Evolutionary conservation across 192 early-diverging fungal genomes (phyloP).

Genomic region (Lobosporangium transversale): DNA sequence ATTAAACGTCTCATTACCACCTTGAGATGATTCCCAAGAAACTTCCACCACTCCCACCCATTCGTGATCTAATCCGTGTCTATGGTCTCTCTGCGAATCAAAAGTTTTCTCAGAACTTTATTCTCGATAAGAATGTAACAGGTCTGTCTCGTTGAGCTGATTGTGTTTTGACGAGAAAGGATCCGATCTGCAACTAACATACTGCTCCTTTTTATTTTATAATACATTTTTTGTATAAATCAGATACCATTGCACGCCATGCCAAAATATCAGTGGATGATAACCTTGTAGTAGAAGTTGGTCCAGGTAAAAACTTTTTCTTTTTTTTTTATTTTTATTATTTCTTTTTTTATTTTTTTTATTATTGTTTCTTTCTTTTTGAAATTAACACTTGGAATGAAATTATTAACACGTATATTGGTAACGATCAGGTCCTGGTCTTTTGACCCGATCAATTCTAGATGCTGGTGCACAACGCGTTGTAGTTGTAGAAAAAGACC

Average conservation of each 20-base stretch:
- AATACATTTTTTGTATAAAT: background rate
- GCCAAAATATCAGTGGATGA: conserved; percentile 67
- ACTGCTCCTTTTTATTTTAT: background rate
- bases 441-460: conserved; percentile 81
- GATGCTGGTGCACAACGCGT: conserved; percentile 70
- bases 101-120: conserved; percentile 85
- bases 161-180: background rate
- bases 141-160: conserved; percentile 35
- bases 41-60: conserved; percentile 71
- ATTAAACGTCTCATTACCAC: too few species aligned
- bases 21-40: conserved; percentile 31
- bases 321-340: background rate
- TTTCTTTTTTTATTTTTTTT: too few species aligned
- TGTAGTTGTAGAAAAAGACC: conserved; percentile 79
- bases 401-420: background rate
- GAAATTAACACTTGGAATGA: background rate
- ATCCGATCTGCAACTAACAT: background rate
- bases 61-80: conserved; percentile 76
- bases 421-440: conserved; percentile 67
- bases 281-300: conserved; percentile 78
- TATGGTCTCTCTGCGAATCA: conserved; percentile 78
- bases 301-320: conserved; percentile 60
- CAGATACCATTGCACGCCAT: conserved; percentile 73
- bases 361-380: too few species aligned
- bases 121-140: conserved; percentile 85